A percentile compares a stretch with the other conserved stretches of the same genome.
phyloP scores from a whole-genome alignment of 805 yeast genomes.

The Wickerhamiella brachini region DNA sequence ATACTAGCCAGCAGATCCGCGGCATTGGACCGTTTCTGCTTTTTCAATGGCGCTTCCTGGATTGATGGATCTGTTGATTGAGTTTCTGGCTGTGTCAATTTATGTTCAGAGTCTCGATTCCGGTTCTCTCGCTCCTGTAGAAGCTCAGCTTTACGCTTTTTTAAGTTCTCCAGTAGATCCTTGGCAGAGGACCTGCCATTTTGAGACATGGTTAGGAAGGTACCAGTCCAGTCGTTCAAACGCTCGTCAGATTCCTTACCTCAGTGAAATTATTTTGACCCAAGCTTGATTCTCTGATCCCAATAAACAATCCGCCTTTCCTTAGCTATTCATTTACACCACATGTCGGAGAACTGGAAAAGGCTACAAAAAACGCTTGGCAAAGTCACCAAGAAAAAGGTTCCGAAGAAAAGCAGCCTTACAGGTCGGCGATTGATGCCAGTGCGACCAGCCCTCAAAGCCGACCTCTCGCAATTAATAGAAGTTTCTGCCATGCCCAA shows the following conservation, averaged over 20 bases:
- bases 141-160: not conserved
- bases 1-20: conserved; percentile 14
- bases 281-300: not conserved
- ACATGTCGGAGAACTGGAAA: conserved; percentile 10
- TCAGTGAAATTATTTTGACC: not conserved
- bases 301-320: too few relatives aligned
- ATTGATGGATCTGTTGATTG: not conserved
- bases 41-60: not conserved
- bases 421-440: not conserved
- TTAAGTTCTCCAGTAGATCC: not conserved
- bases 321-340: too few relatives aligned
- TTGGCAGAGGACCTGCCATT: not conserved
- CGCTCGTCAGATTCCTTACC: not conserved
- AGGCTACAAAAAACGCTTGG: conserved; percentile 8
- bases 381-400: not conserved
- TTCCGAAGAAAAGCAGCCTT: not conserved
- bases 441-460: not conserved
- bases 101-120: too few relatives aligned
- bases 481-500: not conserved
- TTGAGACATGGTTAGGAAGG: not conserved
- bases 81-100: too few relatives aligned
- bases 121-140: not conserved
- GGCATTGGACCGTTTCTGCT: conserved; percentile 2
- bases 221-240: not conserved
- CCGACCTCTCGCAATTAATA: not conserved